Evolutionary conservation across 2,329 filamentous ascomycete genomes (phyloP).

Genomic region (Talaromyces sp.): DNA sequence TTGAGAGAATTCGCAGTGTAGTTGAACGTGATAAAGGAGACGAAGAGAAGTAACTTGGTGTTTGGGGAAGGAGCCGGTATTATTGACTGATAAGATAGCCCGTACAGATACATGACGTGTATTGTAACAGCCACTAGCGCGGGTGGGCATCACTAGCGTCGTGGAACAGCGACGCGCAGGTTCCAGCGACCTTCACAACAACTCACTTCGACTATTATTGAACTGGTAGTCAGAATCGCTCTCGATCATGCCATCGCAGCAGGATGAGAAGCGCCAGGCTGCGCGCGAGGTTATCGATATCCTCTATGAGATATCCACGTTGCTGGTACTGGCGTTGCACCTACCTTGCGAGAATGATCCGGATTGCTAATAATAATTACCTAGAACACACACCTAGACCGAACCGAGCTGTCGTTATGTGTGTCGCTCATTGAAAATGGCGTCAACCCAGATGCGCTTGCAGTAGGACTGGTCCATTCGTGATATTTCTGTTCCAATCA

Average conservation of each 20-base stretch:
- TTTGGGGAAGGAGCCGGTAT: not conserved
- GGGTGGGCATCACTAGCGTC: not conserved
- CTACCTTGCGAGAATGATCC: constrained; percentile 1
- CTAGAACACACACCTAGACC: constrained; percentile 89
- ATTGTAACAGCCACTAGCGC: not conserved
- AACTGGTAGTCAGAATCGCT: not conserved
- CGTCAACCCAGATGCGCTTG: constrained; percentile 89
- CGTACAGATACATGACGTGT: not conserved
- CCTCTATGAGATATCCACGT: constrained; percentile 45
- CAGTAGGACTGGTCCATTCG: constrained; percentile 54
- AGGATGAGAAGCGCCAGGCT: constrained; percentile 44
- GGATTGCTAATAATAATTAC: not conserved
- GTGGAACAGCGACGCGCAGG: not conserved
- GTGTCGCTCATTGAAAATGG: constrained; percentile 97
- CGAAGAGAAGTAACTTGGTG: not conserved
- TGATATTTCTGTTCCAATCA: not conserved
- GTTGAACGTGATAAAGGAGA: not conserved
- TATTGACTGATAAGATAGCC: not conserved
- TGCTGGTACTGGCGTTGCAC: constrained; percentile 33
- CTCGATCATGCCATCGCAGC: constrained; percentile 33
- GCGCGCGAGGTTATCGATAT: constrained; percentile 49
- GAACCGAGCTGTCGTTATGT: constrained; percentile 86
- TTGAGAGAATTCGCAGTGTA: not conserved
- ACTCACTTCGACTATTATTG: not conserved
- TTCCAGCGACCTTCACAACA: not conserved